phyloP scores from a whole-genome alignment of 208 protist genomes.

The Trypanosoma lewisi region DNA sequence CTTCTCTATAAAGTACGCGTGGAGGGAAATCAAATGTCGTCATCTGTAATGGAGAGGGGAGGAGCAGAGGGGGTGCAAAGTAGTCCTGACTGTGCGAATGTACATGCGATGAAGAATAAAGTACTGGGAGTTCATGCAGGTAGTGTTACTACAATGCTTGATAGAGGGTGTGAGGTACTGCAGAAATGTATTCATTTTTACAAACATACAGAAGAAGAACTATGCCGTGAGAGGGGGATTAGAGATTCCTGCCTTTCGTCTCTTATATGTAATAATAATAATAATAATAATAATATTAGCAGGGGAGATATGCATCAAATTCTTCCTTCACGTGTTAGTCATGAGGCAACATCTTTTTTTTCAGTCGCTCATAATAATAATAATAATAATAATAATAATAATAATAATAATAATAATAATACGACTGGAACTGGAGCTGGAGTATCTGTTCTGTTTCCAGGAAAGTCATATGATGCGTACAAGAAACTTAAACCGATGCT shows the following conservation, averaged over 20 bases:
- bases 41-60: neutral
- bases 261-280: too few species aligned
- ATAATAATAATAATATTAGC: neutral
- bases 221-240: neutral
- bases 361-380: neutral
- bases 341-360: neutral
- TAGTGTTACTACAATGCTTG: neutral
- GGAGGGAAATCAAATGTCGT: neutral
- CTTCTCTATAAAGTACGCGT: conserved; percentile 4
- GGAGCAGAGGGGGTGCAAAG: neutral
- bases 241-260: neutral
- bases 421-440: too few species aligned
- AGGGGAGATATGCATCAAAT: neutral
- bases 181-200: conserved; percentile 14
- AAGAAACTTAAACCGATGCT: conserved; percentile 27
- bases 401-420: too few species aligned
- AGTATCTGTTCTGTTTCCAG: neutral
- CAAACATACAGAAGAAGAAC: neutral
- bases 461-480: neutral
- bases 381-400: too few species aligned
- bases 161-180: conserved; percentile 2
- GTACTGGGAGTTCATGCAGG: neutral
- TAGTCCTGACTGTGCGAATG: neutral
- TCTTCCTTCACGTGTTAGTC: neutral
- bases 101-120: neutral